Conservation (phyloP, 768 basidiomycete genomes). For the Galerina sulciceps region DNA sequence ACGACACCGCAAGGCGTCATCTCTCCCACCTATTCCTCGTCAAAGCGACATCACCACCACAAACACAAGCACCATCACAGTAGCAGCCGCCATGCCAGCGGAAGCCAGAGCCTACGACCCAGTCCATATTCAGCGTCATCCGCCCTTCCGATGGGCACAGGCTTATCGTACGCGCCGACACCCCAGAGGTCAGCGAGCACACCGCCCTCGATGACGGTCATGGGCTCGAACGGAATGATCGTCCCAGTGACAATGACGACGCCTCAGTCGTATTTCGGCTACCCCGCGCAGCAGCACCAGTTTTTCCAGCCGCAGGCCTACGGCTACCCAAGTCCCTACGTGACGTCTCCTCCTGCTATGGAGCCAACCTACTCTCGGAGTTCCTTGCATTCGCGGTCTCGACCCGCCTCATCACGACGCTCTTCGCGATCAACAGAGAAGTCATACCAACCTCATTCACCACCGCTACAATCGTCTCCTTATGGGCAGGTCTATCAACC, state of each 20-base stretch:
- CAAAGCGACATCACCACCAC: not conserved
- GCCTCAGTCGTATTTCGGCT: constrained; percentile 1
- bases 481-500: no score
- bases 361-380: not conserved
- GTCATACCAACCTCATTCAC: not conserved
- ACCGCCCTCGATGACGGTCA: not conserved
- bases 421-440: not conserved
- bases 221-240: not conserved
- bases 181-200: constrained; percentile 12
- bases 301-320: not conserved
- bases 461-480: not conserved
- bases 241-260: constrained; percentile 5
- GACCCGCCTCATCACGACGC: not conserved
- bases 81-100: constrained; percentile 9
- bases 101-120: constrained; percentile 13
- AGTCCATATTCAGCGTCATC: constrained; percentile 8
- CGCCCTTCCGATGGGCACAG: constrained; percentile 8
- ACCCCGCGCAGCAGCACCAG: constrained; percentile 6
- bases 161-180: constrained; percentile 7
- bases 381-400: constrained; percentile 1
- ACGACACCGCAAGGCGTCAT: constrained; percentile 16
- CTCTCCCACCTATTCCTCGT: constrained; percentile 13
- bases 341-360: not conserved
- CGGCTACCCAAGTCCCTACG: not conserved
- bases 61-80: constrained; percentile 6